phyloP scores from a whole-genome alignment of 345 rosid genomes.

The Sisymbrium altissimum region DNA sequence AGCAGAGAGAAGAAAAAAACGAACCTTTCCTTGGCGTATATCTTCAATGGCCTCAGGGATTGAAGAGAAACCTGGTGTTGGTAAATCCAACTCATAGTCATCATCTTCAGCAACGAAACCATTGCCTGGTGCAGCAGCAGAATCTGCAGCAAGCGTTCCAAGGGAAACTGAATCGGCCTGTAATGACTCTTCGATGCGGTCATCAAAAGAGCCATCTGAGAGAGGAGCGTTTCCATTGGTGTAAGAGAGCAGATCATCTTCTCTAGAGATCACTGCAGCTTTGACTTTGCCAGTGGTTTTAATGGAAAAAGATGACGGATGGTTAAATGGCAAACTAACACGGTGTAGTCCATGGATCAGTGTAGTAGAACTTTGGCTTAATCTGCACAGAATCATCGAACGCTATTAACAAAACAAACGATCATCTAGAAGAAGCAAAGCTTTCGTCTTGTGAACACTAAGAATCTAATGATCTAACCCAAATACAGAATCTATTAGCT shows the following conservation, averaged over 20 bases:
- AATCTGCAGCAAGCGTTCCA: constrained; percentile 48
- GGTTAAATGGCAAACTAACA: constrained; percentile 34
- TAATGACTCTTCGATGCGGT: constrained; percentile 23
- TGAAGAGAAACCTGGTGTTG: constrained; percentile 73
- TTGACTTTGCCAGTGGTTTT: constrained; percentile 41
- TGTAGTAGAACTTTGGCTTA: constrained; percentile 40
- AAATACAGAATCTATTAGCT: background rate
- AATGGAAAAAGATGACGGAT: constrained; percentile 27
- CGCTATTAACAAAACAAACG: background rate
- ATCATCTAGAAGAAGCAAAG: background rate
- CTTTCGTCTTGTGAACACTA: background rate
- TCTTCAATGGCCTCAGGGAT: constrained; percentile 86
- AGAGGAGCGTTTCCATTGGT: constrained; percentile 35
- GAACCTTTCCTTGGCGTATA: constrained; percentile 87
- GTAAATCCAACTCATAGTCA: constrained; percentile 66
- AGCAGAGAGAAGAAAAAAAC: constrained; percentile 2
- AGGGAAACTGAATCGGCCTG: constrained; percentile 43
- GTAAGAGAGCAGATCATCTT: constrained; percentile 52
- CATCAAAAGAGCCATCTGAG: constrained; percentile 29
- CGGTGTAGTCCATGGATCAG: constrained; percentile 41
- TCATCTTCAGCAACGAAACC: constrained; percentile 52
- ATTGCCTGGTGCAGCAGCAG: constrained; percentile 33
- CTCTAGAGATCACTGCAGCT: constrained; percentile 57
- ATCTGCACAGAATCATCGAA: constrained; percentile 29
- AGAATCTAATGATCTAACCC: background rate